Percentiles rank a stretch among this genome's conserved stretches.
Conservation (phyloP, 2,329 filamentous ascomycete species). For the Diplodia corticola region DNA sequence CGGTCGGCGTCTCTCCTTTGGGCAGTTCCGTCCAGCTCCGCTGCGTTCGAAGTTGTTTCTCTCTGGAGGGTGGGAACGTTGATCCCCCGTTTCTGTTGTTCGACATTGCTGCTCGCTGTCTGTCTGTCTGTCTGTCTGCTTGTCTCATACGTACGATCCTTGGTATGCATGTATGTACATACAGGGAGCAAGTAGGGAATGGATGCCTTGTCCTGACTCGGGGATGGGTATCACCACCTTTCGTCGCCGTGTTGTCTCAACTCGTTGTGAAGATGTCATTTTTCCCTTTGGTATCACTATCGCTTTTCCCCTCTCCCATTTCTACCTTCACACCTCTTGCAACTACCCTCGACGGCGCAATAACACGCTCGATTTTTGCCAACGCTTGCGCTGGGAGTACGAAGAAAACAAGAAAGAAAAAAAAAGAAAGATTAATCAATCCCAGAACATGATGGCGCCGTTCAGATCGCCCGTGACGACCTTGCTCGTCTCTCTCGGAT, state of each 20-base stretch:
- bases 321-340: background rate
- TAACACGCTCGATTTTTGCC: background rate
- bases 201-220: background rate
- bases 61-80: background rate
- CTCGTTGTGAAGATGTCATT: background rate
- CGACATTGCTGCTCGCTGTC: too few species aligned
- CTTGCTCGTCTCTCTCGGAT: conserved; percentile 96
- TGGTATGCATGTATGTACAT: too few species aligned
- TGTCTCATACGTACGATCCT: too few species aligned
- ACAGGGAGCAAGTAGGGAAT: too few species aligned
- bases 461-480: conserved; percentile 87
- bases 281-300: background rate
- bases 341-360: background rate
- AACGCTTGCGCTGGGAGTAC: background rate
- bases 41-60: conserved; percentile 14
- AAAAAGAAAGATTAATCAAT: conserved; percentile 63
- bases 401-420: background rate
- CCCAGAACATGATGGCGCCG: conserved; percentile 89
- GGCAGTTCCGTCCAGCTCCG: background rate
- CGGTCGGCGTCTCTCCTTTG: background rate
- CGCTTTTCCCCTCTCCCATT: background rate
- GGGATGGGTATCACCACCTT: background rate
- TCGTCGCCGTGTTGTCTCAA: too few species aligned
- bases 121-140: too few species aligned
- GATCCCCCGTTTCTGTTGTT: background rate